Evolutionary conservation across 345 rosid species (phyloP).

Genomic region (Heritiera littoralis): DNA sequence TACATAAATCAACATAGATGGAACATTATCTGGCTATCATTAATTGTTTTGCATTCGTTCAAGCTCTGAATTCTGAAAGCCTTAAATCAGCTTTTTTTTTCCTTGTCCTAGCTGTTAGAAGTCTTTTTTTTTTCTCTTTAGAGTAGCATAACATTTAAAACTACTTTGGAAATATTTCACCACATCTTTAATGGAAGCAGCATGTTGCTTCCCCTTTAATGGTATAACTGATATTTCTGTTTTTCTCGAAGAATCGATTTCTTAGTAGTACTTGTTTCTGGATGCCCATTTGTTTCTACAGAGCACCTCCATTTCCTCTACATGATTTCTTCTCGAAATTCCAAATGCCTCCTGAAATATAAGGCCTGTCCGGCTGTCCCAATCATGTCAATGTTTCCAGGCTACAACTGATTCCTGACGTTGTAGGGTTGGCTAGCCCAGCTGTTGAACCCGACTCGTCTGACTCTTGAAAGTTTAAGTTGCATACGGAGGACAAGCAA

Average conservation of each 20-base stretch:
- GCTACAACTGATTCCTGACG: background rate
- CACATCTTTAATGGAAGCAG: background rate
- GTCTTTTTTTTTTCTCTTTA: background rate
- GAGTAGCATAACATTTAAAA: background rate
- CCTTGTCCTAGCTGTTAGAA: background rate
- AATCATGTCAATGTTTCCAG: background rate
- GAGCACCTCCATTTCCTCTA: background rate
- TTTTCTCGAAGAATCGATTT: background rate
- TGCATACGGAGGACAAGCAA: background rate
- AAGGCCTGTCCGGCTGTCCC: background rate
- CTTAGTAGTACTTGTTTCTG: background rate
- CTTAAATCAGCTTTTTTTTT: background rate
- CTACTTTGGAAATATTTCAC: background rate
- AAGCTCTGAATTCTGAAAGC: background rate
- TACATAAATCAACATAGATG: background rate
- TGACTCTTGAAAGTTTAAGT: background rate
- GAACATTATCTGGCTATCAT: background rate
- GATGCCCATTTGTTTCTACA: background rate
- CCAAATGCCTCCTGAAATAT: background rate
- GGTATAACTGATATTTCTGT: background rate
- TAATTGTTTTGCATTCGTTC: background rate
- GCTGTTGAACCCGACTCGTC: background rate
- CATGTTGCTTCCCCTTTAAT: background rate
- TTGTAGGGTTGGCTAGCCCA: background rate
- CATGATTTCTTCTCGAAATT: background rate